A percentile compares a stretch with the other conserved stretches of the same genome.
Conservation (phyloP, 768 basidiomycete genomes). For the Rubroboletus pulcherrimus region DNA sequence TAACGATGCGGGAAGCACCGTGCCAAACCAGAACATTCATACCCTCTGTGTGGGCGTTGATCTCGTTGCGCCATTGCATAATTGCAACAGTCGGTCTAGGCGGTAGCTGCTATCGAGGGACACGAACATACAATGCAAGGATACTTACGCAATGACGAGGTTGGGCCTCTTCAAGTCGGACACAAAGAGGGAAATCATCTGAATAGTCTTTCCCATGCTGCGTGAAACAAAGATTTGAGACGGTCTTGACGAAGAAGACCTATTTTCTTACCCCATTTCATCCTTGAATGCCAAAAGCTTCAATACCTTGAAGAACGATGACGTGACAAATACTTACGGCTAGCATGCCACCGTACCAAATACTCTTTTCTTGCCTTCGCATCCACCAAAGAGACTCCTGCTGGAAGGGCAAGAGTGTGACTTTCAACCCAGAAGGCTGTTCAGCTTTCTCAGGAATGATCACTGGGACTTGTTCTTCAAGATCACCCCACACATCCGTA, state of each 20-base stretch:
- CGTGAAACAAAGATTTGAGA: constrained; percentile 10
- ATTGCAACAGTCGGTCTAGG: constrained; percentile 49
- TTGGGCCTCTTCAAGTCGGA: constrained; percentile 78
- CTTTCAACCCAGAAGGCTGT: constrained; percentile 81
- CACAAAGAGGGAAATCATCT: constrained; percentile 87
- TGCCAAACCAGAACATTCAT: constrained; percentile 93
- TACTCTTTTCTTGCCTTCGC: constrained; percentile 82
- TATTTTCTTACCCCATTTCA: constrained; percentile 76
- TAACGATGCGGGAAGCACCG: constrained; percentile 66
- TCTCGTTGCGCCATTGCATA: constrained; percentile 92
- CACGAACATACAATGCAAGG: not conserved
- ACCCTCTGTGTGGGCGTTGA: constrained; percentile 77
- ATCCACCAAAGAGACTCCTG: constrained; percentile 95
- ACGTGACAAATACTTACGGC: constrained; percentile 51
- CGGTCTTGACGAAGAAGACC: not conserved
- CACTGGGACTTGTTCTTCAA: constrained; percentile 59
- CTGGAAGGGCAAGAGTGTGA: constrained; percentile 90
- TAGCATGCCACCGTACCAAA: constrained; percentile 90
- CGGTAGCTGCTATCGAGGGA: not conserved
- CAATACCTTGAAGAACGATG: not conserved
- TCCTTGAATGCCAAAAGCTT: constrained; percentile 44
- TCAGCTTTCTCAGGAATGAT: constrained; percentile 64
- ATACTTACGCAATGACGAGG: constrained; percentile 84
- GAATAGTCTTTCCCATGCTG: constrained; percentile 95
- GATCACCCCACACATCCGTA: constrained; percentile 81